Conservation (phyloP, 2,329 filamentous ascomycete species). For the Chaetomiaceae sp. region DNA sequence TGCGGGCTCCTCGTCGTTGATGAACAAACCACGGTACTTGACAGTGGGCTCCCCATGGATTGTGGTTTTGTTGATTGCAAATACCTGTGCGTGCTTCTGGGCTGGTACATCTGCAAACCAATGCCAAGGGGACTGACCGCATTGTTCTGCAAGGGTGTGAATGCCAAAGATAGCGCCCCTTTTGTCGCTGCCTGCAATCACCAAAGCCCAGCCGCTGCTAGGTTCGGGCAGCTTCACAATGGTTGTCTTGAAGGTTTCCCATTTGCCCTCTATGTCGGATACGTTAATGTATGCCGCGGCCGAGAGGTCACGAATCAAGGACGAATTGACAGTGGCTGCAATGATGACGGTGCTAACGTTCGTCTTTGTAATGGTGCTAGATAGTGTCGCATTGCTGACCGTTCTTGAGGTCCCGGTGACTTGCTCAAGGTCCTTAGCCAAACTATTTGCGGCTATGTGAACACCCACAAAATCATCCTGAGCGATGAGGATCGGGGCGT, state of each 20-base stretch:
- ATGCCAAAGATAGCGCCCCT: slow-evolving; percentile 55
- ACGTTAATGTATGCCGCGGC: slow-evolving; percentile 44
- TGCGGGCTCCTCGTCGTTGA: slow-evolving; percentile 60
- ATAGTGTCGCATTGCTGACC: neutral
- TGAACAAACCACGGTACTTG: slow-evolving; percentile 58
- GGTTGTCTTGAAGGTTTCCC: slow-evolving; percentile 53
- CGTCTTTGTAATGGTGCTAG: neutral
- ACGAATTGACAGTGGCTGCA: slow-evolving; percentile 48
- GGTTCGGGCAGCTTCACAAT: slow-evolving; percentile 45
- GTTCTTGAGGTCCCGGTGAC: slow-evolving; percentile 23
- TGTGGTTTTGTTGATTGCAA: slow-evolving; percentile 44
- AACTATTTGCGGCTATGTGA: slow-evolving; percentile 33
- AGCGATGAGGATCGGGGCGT: slow-evolving; percentile 31
- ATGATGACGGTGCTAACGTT: slow-evolving; percentile 40
- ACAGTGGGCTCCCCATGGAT: slow-evolving; percentile 51
- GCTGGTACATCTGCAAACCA: slow-evolving; percentile 57
- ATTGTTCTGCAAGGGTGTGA: slow-evolving; percentile 58
- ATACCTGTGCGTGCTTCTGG: slow-evolving; percentile 45
- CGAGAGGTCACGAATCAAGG: slow-evolving; percentile 46
- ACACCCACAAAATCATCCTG: slow-evolving; percentile 32
- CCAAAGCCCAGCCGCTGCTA: slow-evolving; percentile 44
- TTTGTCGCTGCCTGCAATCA: slow-evolving; percentile 56
- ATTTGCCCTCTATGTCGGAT: slow-evolving; percentile 45
- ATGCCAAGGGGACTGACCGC: slow-evolving; percentile 59
- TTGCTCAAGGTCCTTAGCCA: slow-evolving; percentile 30